These are phyloP conservation scores for Debaryomyces sp. DNA, from an alignment of 1,139 yeast genomes.

Conservation along the genomic window DNA sequence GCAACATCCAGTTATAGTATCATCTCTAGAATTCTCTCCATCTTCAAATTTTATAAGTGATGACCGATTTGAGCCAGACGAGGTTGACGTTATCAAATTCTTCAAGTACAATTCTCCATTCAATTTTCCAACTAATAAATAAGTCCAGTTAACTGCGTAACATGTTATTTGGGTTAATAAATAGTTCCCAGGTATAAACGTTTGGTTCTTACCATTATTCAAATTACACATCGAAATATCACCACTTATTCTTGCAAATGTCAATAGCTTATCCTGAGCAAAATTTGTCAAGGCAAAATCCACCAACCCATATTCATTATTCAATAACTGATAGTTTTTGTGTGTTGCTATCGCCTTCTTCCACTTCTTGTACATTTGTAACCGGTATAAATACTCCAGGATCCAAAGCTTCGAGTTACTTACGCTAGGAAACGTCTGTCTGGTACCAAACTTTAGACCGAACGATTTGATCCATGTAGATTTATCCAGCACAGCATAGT, in stretches of 20 bases:
- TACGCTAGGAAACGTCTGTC: conserved; percentile 56
- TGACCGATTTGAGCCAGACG: conserved; percentile 27
- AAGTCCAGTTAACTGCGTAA: conserved; percentile 37
- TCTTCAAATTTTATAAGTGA: conserved; percentile 21
- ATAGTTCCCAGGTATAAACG: conserved; percentile 40
- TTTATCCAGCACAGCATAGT: conserved; percentile 54
- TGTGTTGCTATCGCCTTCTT: conserved; percentile 44
- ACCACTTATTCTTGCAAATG: conserved; percentile 36
- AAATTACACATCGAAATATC: conserved; percentile 42
- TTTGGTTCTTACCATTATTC: conserved; percentile 43
- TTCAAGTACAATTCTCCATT: conserved; percentile 35
- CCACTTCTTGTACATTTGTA: conserved; percentile 51
- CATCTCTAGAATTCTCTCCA: conserved; percentile 1
- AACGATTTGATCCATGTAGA: conserved; percentile 66
- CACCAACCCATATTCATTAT: conserved; percentile 27
- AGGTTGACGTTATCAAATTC: conserved; percentile 37
- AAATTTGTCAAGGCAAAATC: conserved; percentile 40
- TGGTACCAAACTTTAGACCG: conserved; percentile 44
- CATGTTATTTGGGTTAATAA: conserved; percentile 24
- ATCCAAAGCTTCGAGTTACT: conserved; percentile 56
- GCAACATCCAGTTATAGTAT: conserved; percentile 19
- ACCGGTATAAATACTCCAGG: conserved; percentile 55
- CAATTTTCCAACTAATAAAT: conserved; percentile 31
- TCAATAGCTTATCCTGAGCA: conserved; percentile 36
- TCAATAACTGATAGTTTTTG: conserved; percentile 33